Evolutionary conservation across 2,329 filamentous ascomycete species (phyloP).

Genomic region (Exserohilum turcica): DNA sequence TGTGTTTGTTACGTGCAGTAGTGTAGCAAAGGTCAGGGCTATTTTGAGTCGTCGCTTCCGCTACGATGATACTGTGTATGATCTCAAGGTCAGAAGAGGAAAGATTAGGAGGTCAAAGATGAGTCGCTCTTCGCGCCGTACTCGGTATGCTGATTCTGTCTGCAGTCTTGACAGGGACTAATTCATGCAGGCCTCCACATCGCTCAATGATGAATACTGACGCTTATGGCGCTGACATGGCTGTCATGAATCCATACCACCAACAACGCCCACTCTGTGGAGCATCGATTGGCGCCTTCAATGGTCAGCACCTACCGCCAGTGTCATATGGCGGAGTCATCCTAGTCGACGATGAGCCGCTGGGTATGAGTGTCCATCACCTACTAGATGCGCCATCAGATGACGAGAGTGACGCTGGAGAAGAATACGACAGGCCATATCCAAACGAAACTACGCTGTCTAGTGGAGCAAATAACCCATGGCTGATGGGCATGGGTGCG

Average conservation of each 20-base stretch:
- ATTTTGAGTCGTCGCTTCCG: slow-evolving; percentile 72
- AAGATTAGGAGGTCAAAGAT: slow-evolving; percentile 68
- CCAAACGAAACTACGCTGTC: slow-evolving; percentile 49
- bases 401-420: slow-evolving; percentile 55
- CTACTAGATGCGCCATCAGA: slow-evolving; percentile 75
- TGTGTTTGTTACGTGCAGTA: slow-evolving; percentile 77
- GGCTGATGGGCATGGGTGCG: slow-evolving; percentile 45
- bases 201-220: slow-evolving; percentile 49
- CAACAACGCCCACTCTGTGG: slow-evolving; percentile 81
- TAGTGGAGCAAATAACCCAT: slow-evolving; percentile 48
- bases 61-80: slow-evolving; percentile 68
- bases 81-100: slow-evolving; percentile 73
- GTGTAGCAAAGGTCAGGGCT: slow-evolving; percentile 71
- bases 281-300: slow-evolving; percentile 90
- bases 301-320: slow-evolving; percentile 82
- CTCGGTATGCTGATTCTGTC: slow-evolving; percentile 12
- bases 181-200: slow-evolving; percentile 35
- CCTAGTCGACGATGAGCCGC: slow-evolving; percentile 79
- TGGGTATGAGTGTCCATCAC: slow-evolving; percentile 96
- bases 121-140: slow-evolving; percentile 39
- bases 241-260: slow-evolving; percentile 71
- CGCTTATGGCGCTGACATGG: slow-evolving; percentile 44
- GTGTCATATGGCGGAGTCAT: slow-evolving; percentile 91
- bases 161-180: background rate
- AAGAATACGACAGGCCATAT: slow-evolving; percentile 38